These are phyloP conservation scores for Nothophytophthora sp. DNA, from an alignment of 352 stramenopile species.

Conservation along the genomic window DNA sequence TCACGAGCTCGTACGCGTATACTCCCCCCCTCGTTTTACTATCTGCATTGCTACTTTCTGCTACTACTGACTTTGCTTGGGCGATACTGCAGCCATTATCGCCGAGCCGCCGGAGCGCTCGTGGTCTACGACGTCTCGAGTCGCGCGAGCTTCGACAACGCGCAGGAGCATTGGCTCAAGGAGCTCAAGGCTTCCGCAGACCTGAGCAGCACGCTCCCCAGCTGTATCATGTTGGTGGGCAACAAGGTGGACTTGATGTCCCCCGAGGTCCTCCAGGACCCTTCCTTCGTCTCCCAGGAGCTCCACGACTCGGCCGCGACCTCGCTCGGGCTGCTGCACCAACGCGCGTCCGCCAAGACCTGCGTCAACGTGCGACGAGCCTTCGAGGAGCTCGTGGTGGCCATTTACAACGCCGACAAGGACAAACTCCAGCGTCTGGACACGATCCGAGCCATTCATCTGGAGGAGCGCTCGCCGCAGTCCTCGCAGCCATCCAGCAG, in stretches of 20 bases:
- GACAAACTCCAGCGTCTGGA: conserved; percentile 41
- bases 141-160: conserved; percentile 64
- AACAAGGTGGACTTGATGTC: conserved; percentile 74
- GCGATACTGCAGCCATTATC: conserved; percentile 54
- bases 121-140: conserved; percentile 82
- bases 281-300: conserved; percentile 31
- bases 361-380: conserved; percentile 60
- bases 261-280: conserved; percentile 1
- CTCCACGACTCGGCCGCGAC: conserved; percentile 43
- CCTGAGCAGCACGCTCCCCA: conserved; percentile 60
- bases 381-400: conserved; percentile 75
- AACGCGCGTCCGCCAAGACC: conserved; percentile 72
- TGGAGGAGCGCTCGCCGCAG: conserved; percentile 28
- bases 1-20: conserved; percentile 81
- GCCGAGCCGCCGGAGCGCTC: conserved; percentile 66
- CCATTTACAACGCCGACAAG: conserved; percentile 69
- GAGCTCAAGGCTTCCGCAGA: conserved; percentile 69
- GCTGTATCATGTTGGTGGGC: conserved; percentile 76
- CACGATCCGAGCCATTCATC: conserved; percentile 31
- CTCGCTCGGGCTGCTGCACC: conserved; percentile 45
- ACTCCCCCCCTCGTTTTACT: too few relatives aligned
- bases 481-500: background rate
- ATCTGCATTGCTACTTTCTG: background rate
- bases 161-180: conserved; percentile 71
- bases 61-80: background rate